Evolutionary conservation across 306 rosid genomes (phyloP), one percentile per base, ranked within the genome.

Genomic region (Neltuma alba): DNA sequence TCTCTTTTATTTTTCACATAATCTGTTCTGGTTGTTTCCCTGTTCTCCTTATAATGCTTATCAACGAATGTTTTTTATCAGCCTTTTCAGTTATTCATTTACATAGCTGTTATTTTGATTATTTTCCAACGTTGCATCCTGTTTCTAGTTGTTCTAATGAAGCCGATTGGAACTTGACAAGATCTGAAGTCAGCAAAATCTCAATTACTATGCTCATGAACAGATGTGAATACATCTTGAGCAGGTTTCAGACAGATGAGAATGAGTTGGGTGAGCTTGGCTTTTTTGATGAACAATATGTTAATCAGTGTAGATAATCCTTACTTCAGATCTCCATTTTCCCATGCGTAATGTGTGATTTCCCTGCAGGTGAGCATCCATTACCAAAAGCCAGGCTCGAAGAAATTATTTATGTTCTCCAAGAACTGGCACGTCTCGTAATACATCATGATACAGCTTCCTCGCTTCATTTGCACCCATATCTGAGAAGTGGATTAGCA

Each of bases 101-200:
- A 36, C 20, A 38, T 33, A 28, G 63, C 50, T 72, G 13, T 70
- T 28, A 63, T 64, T 15, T 33, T 71, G 38, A 36, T 78, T 33
- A 72, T 48, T 76, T 62, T 81, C 72, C 60, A 40, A 70, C 64
- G 73, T 69, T 77, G 62, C 72, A 76, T 72, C 72, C 57, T 44
- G 4, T 81, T 75, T 80, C 50, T 75, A 92, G 99, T 82, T 89
- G 75, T 48, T 81, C 86, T 75, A 64, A 70, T 69, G 87, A 82
- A 82, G 85, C 83, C 63, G 48, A 86, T 69, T 92, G 98, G 98
- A 90, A 82, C 82, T 37, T 70, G 80, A 83, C 89, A 38, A 89
- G 98, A 89, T 85, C 85, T 70, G 94, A 95, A 80, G 97, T 95
- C 77, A 86, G 98, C 84, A 92, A 89, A 88, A 91, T 92, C 68